These are phyloP conservation scores for Candida ovalis DNA, from an alignment of 805 yeast genomes.

Conservation along the genomic window DNA sequence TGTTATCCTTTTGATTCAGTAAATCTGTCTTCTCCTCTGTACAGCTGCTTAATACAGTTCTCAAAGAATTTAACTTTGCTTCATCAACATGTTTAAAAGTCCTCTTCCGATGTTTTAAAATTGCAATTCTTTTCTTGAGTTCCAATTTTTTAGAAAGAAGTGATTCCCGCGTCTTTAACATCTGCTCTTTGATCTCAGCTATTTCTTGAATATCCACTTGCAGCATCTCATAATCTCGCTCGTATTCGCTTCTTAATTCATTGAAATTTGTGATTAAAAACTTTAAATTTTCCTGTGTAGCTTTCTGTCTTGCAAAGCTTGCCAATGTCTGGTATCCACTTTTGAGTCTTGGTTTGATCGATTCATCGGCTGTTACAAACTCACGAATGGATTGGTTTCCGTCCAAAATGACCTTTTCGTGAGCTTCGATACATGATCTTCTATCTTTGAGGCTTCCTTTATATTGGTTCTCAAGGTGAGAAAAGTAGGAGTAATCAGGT, in stretches of 20 bases:
- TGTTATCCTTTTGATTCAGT: neutral
- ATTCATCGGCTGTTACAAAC: slow-evolving; percentile 26
- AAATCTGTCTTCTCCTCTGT: neutral
- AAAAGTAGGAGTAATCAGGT: slow-evolving; percentile 28
- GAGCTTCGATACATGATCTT: slow-evolving; percentile 16
- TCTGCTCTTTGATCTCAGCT: slow-evolving; percentile 21
- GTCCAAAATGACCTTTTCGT: slow-evolving; percentile 26
- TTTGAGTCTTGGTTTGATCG: slow-evolving; percentile 22
- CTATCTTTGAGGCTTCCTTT: slow-evolving; percentile 2
- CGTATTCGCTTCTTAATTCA: slow-evolving; percentile 27
- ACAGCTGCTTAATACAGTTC: neutral
- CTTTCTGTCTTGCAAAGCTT: slow-evolving; percentile 27
- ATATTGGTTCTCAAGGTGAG: slow-evolving; percentile 27
- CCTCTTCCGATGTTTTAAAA: slow-evolving; percentile 9
- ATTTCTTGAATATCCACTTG: slow-evolving; percentile 20
- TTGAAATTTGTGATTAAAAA: slow-evolving; percentile 22
- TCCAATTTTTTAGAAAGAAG: slow-evolving; percentile 21
- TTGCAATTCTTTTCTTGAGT: slow-evolving; percentile 14
- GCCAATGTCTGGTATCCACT: slow-evolving; percentile 31
- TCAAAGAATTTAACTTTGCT: slow-evolving; percentile 7
- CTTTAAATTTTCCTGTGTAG: slow-evolving; percentile 28
- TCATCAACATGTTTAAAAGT: slow-evolving; percentile 9
- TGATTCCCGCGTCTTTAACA: slow-evolving; percentile 22
- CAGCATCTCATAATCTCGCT: slow-evolving; percentile 18
- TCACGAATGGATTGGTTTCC: slow-evolving; percentile 32